Conservation (phyloP, 441 rosid genomes). For the Gossypium aridum region DNA sequence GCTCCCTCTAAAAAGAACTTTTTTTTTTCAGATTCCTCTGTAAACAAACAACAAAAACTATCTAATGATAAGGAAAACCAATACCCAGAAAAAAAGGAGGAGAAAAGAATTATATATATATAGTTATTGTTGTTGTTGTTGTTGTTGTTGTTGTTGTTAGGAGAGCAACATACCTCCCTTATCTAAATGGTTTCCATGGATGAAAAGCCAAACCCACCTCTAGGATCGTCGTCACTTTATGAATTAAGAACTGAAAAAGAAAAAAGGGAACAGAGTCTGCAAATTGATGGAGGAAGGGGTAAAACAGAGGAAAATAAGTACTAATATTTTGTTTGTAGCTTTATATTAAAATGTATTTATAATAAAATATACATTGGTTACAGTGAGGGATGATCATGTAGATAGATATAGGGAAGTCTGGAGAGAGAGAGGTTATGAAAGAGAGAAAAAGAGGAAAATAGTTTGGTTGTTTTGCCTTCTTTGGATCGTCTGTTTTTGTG, state of each 20-base stretch:
- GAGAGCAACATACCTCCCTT: constrained; percentile 22
- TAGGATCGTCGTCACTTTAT: constrained; percentile 20
- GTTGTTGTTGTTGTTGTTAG: neutral
- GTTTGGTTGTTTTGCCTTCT: constrained; percentile 14
- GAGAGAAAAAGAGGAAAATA: neutral
- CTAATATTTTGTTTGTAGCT: neutral
- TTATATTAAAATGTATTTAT: neutral
- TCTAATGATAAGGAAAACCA: constrained; percentile 7
- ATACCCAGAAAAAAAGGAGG: neutral
- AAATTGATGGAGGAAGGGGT: constrained; percentile 12
- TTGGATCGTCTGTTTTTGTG: constrained; percentile 37
- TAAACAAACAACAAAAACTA: constrained; percentile 9
- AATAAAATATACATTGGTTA: neutral
- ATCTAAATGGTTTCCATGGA: constrained; percentile 24
- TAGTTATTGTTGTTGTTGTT: neutral
- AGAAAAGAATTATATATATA: neutral
- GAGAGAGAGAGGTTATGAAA: constrained; percentile 10
- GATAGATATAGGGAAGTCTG: constrained; percentile 14
- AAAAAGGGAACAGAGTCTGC: neutral
- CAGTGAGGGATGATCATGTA: constrained; percentile 12
- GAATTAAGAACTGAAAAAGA: neutral
- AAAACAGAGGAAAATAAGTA: constrained; percentile 15
- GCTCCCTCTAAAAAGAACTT: neutral
- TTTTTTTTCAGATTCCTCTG: constrained; percentile 24
- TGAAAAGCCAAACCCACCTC: constrained; percentile 19